Conservation (phyloP, 768 basidiomycete species). For the Pholiota molesta region DNA sequence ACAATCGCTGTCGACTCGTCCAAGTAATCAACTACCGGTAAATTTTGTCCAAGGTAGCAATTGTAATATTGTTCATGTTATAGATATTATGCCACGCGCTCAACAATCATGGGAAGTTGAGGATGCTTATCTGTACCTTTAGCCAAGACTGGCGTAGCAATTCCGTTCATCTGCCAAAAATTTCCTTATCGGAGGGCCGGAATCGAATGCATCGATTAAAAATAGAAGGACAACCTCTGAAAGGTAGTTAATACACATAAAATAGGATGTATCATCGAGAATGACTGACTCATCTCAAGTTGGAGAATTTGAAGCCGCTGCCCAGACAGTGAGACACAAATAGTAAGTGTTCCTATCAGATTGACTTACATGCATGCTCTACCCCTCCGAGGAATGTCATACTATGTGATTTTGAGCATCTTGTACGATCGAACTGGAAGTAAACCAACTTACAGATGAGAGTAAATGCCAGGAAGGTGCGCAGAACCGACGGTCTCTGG, state of each 20-base stretch:
- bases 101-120: conserved; percentile 19
- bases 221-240: conserved; percentile 7
- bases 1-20: too few species aligned
- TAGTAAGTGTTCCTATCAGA: background rate
- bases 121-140: conserved; percentile 5
- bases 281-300: conserved; percentile 11
- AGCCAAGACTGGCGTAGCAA: conserved; percentile 25
- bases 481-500: conserved; percentile 23
- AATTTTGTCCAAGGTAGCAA: too few species aligned
- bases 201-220: conserved; percentile 13
- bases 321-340: background rate
- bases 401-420: background rate
- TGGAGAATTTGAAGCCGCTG: conserved; percentile 6
- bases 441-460: conserved; percentile 5
- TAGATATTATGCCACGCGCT: background rate
- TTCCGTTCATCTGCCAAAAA: conserved; percentile 32
- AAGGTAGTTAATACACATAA: background rate
- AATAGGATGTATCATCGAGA: too few species aligned
- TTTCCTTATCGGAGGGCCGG: conserved; percentile 18
- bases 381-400: conserved; percentile 13
- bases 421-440: background rate
- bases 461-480: conserved; percentile 11
- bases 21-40: too few species aligned
- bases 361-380: conserved; percentile 10
- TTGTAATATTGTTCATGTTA: too few species aligned